Evolutionary conservation across 2,329 filamentous ascomycete species (phyloP), one percentile per base, ranked within the genome.

Genomic region (Microdochium paspali): DNA sequence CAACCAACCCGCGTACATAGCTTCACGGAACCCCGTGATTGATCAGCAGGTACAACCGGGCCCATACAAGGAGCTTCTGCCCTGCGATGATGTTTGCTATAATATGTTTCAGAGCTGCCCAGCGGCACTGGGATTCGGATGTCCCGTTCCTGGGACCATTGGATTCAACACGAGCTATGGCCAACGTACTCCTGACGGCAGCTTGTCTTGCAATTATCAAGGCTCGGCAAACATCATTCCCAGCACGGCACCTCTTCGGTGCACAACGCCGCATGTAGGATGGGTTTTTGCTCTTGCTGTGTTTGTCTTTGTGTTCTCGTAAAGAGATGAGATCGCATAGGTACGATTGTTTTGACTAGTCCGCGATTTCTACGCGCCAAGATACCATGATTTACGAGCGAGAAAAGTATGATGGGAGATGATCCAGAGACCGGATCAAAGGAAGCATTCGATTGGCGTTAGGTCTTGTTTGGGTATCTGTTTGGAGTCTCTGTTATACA

Each of bases 11-110:
- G 68, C 73, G 3, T 69, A 67, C 46, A 82, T 76, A 48, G 64
- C 68, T 9, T 87, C 84, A 12, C 78, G 90, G 18, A 91, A 89
- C 57, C 61, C 74, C 0, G 67, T 79, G 44, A 93, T 97, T 55
- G 90, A 96, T 58, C 57, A 70, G 2, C 54, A 68, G 1, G 80
- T 97, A 49, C 66, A 74, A 51, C 90, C 93, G 0, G 93, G 93
- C 0, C 93, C 93, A 0, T 97, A 98, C 67, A 94, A 90, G 61
- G 93, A 98, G 68, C 72, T 97, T 20, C 70, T 95, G 9, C 93
- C 93, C 0, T 97, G 91, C 59, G 79, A 87, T 51, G 85, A 95
- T 53, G 68, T 96, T 45, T 98, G 93, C 68, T 93, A 90, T 61
- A 80, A 84, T 47, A 74, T 98, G 1, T 87, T 95, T 10, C 82